Conservation (phyloP, 2,329 filamentous ascomycete species). For the Botrytis squamosa region DNA sequence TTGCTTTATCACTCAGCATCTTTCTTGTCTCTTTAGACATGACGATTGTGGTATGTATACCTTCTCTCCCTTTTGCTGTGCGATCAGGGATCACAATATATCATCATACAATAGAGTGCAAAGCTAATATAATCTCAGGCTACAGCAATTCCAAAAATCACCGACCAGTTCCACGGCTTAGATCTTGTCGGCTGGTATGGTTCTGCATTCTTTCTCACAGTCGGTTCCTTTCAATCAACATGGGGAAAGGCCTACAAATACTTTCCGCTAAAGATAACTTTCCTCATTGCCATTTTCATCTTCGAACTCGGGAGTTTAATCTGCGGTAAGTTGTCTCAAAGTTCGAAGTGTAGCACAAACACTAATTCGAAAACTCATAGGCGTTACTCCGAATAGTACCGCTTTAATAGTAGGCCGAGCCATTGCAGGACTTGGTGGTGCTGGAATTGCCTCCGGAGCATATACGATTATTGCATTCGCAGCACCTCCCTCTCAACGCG, state of each 20-base stretch:
- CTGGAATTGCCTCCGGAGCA: conserved; percentile 39
- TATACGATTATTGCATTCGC: conserved; percentile 45
- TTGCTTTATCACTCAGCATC: conserved; percentile 48
- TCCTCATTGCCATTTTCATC: conserved; percentile 38
- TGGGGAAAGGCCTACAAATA: conserved; percentile 41
- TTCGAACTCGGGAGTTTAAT: conserved; percentile 43
- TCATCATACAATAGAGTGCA: background rate
- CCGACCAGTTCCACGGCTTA: conserved; percentile 50
- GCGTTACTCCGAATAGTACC: conserved; percentile 38
- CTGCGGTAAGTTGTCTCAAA: conserved; percentile 35
- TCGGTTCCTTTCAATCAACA: conserved; percentile 41
- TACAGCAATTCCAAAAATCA: conserved; percentile 57
- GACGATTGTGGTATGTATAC: conserved; percentile 48
- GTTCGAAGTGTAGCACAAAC: background rate
- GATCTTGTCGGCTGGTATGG: conserved; percentile 57
- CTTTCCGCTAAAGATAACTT: conserved; percentile 39
- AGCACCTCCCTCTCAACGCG: conserved; percentile 36
- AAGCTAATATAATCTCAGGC: conserved; percentile 34
- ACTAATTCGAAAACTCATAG: conserved; percentile 18
- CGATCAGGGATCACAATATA: background rate
- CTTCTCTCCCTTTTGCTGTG: background rate
- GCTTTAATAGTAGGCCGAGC: conserved; percentile 28
- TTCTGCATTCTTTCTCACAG: conserved; percentile 52
- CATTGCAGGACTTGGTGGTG: conserved; percentile 32
- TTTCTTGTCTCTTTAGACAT: conserved; percentile 47